Base-by-base conservation (phyloP, 2,329 filamentous ascomycete genomes). In the Cladophialophora immunda region DNA sequence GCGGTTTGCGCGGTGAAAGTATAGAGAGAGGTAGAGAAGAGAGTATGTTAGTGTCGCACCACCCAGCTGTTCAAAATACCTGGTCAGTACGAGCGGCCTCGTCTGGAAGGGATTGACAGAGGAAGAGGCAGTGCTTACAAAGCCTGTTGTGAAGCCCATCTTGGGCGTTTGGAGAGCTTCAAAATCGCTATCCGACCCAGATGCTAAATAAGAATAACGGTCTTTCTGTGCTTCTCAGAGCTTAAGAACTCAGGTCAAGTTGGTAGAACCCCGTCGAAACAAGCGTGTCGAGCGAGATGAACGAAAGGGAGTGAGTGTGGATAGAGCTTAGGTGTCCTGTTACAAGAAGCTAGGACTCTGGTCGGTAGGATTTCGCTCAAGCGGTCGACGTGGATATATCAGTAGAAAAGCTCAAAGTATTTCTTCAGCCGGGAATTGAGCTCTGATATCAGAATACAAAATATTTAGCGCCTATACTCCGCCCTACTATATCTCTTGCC, bases 141-240 rank as follows among this genome's bases (percentile, higher is more conserved):
- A 91, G 73, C 91, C 91, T 50, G 88, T 85, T 71, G 87, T 85
- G 83, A 92, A 92, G 76, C 90, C 90, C 90, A 93, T 92, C 72
- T 66, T 76, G 57, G 54, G 53, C 52, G 52, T 17, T 54, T 29
- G 52, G 41, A 9, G 41, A 25, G 19, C 8, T 47, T 25, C 41
- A 25, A 47, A 47, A 47, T 25, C 25, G 19, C 41, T 47, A 8
- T 25, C 41, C 41, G 41, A 47, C 9, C 13, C n/a, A 25, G 19
- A 22, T 11, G 11, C 3, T 47, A 2, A 7, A 11, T 8, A 3
- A 47, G 41, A 47, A 25, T 22, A 22, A 47, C 19, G 41, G 22
- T 47, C 41, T 25, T 22, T 4, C 5, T 22, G 22, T 11, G n/a
- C 1, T 13, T 50, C 25, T 9, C 2, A n/a, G 45, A 50, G 45